Conservation (phyloP, 805 yeast genomes). For the Candida rishiriensis region DNA sequence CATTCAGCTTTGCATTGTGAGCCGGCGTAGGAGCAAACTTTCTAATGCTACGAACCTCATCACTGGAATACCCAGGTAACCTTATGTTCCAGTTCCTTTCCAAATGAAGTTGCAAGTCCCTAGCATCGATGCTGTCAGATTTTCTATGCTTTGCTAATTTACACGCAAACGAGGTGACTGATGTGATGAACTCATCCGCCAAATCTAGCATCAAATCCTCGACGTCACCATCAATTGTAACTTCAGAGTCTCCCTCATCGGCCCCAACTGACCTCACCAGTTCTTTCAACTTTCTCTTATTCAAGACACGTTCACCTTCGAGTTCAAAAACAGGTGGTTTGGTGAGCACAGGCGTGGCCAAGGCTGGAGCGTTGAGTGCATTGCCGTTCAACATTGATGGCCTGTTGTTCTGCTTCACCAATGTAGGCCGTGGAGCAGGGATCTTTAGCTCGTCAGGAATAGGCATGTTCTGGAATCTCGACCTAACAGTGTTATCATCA, state of each 20-base stretch:
- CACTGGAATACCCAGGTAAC: constrained; percentile 89
- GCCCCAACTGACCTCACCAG: constrained; percentile 77
- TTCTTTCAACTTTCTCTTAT: constrained; percentile 86
- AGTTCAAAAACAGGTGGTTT: constrained; percentile 80
- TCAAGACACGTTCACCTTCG: constrained; percentile 75
- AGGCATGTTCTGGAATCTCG: constrained; percentile 61
- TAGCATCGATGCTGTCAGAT: constrained; percentile 78
- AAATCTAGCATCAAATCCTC: constrained; percentile 86
- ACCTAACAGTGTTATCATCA: constrained; percentile 38
- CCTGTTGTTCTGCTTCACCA: constrained; percentile 56
- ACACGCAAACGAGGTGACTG: constrained; percentile 91
- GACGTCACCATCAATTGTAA: constrained; percentile 90
- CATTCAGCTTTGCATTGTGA: constrained; percentile 64
- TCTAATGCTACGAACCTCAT: constrained; percentile 76
- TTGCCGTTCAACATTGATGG: constrained; percentile 85
- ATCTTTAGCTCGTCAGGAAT: constrained; percentile 68
- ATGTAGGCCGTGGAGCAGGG: constrained; percentile 59
- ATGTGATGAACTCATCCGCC: constrained; percentile 92
- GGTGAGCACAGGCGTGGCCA: constrained; percentile 70
- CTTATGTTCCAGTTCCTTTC: constrained; percentile 94
- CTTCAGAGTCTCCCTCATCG: constrained; percentile 88
- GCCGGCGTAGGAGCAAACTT: constrained; percentile 63
- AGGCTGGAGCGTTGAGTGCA: constrained; percentile 63
- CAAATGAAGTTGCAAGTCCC: constrained; percentile 86
- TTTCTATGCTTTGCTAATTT: constrained; percentile 92